Base-by-base conservation (phyloP, 2,329 filamentous ascomycete genomes). In the Ceratocystis variospora region DNA sequence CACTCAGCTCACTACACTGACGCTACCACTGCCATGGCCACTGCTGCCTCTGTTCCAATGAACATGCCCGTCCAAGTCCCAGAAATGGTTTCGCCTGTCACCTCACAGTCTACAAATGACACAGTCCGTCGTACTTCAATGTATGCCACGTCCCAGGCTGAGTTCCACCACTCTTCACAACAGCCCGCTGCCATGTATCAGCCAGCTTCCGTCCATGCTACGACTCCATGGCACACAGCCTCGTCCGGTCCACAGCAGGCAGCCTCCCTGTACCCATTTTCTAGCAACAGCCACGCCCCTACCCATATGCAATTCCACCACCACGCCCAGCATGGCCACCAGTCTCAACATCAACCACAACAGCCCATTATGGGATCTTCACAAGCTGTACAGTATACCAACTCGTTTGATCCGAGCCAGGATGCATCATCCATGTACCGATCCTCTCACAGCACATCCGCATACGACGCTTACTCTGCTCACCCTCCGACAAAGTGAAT, bases 71-170 rank as follows among this genome's bases (percentile, higher is more conserved):
- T 63, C 22, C 61, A 45, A 22, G 41, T 63, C 17, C 44, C 61
- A 44, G 61, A 63, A n/a, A 17, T 63, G 15, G 61, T 63, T 17
- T 48, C 61, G 7, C 61, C 61, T 25, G 61, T 46, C 61, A 48
- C 6, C 41, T 44, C 46, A 5, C 50, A 22, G 22, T 17, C 61
- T 12, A 17, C 61, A 15, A 41, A 63, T 44, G 61, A 63, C 22
- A 17, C 61, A 1, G 25, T 25, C 25, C 61, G 61, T 44, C 61
- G 61, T 15, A 12, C 61, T 10, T 63, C 61, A 10, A 28, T 63
- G 12, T 63, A 63, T 41, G 50, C 25, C 19, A 25, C 33, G 5
- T n/a, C 61, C 19, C 7, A 41, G 45, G 46, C 61, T 4, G 61
- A 63, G 1, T 63, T 63, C 61, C 41, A 45, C 22, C 61, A 33